phyloP scores from a whole-genome alignment of 306 rosid genomes.

The Ammopiptanthus mongolicus region DNA sequence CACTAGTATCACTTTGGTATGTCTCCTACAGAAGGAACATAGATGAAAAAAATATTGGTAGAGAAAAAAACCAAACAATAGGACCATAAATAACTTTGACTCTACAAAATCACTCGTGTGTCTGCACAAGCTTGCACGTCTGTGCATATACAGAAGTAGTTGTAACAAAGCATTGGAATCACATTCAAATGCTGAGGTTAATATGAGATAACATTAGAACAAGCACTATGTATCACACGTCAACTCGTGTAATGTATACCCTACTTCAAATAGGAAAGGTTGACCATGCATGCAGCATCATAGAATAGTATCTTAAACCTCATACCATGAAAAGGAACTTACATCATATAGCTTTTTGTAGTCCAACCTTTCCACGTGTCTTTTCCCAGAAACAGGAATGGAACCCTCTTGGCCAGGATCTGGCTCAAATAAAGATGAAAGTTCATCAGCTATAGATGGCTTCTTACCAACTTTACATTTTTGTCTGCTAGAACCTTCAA shows the following conservation, averaged over 20 bases:
- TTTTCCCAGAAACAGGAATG: conserved; percentile 47
- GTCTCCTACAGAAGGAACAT: conserved; percentile 57
- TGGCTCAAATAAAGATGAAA: conserved; percentile 46
- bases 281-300: conserved; percentile 10
- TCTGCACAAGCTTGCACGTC: background rate
- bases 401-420: conserved; percentile 48
- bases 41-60: conserved; percentile 19
- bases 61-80: background rate
- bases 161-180: background rate
- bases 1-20: conserved; percentile 70
- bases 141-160: background rate
- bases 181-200: background rate
- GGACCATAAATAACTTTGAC: background rate
- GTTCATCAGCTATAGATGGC: conserved; percentile 51
- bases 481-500: conserved; percentile 34
- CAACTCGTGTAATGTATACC: background rate
- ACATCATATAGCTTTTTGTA: conserved; percentile 94
- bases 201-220: background rate
- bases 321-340: conserved; percentile 43
- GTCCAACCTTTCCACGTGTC: conserved; percentile 80
- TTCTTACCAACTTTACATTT: conserved; percentile 36
- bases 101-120: background rate
- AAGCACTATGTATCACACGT: background rate
- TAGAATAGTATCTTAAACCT: background rate
- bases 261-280: conserved; percentile 16